Evolutionary conservation across 129 eudicot species (phyloP).

Genomic region (Chrysanthemum seticuspe): DNA sequence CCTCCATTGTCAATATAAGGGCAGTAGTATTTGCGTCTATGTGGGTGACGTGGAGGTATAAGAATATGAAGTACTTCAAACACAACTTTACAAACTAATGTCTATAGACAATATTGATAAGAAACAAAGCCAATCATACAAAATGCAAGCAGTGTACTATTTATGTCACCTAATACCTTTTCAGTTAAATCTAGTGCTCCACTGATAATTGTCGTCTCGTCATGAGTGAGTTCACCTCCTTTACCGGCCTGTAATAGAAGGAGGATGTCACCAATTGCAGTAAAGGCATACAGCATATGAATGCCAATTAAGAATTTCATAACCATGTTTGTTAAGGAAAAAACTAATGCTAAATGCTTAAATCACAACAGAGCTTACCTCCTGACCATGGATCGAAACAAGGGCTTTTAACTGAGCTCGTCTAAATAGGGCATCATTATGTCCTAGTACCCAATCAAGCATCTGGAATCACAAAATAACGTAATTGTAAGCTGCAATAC

Average conservation of each 20-base stretch:
- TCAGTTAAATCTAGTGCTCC: constrained; percentile 98
- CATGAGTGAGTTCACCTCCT: constrained; percentile 98
- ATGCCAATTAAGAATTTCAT: constrained; percentile 4
- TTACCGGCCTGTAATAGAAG: constrained; percentile 73
- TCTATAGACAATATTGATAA: too few species aligned
- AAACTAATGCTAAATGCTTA: not conserved
- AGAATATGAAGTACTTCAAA: too few species aligned
- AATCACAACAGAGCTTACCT: constrained; percentile 40
- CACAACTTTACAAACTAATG: too few species aligned
- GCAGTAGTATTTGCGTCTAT: too few species aligned
- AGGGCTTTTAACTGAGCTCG: constrained; percentile 96
- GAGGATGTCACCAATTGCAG: constrained; percentile 10
- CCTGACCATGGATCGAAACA: constrained; percentile 89
- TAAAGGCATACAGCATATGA: not conserved
- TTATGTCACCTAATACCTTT: constrained; percentile 55
- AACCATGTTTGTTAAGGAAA: not conserved
- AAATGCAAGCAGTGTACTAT: constrained; percentile 1
- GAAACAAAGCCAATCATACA: not conserved
- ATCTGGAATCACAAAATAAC: constrained; percentile 48
- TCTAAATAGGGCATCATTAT: constrained; percentile 82
- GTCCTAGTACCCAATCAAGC: constrained; percentile 83
- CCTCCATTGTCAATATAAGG: too few species aligned
- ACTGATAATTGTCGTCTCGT: constrained; percentile 94
- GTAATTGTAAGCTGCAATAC: constrained; percentile 8
- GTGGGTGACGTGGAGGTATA: too few species aligned